These are phyloP conservation scores for Chlamydomonas incerta DNA, from an alignment of 139 green algal species.

Conservation along the genomic window DNA sequence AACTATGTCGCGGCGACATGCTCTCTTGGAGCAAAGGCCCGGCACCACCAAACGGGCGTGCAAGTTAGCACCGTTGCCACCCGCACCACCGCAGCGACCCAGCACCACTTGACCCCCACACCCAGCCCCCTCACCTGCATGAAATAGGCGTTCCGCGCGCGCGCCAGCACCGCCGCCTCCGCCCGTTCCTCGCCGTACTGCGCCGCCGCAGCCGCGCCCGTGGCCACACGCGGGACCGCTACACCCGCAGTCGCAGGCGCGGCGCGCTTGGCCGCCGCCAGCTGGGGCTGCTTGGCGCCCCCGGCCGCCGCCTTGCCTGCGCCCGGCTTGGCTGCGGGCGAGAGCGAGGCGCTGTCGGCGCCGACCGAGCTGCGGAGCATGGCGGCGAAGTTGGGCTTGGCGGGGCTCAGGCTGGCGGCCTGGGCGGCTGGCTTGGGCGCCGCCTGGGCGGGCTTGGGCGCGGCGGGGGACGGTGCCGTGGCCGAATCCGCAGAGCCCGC, in stretches of 20 bases:
- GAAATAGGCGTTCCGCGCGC: constrained; percentile 80
- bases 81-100: background rate
- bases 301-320: background rate
- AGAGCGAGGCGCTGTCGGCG: background rate
- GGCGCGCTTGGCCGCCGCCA: no score
- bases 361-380: background rate
- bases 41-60: no score
- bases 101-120: no score
- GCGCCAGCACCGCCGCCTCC: constrained; percentile 70
- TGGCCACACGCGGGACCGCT: constrained; percentile 60
- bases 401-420: background rate
- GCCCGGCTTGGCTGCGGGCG: background rate
- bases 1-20: no score
- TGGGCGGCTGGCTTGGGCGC: background rate
- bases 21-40: no score
- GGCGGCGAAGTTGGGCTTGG: constrained; percentile 4
- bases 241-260: background rate
- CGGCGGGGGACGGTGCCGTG: background rate
- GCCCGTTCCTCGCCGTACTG: constrained; percentile 66
- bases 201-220: constrained; percentile 60
- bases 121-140: constrained; percentile 65
- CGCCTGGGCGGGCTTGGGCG: background rate
- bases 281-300: no score
- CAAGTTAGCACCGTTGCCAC: no score
- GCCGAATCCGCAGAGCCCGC: no score